Base-by-base conservation (phyloP, 768 basidiomycete genomes). In the Rhodotorula kratochvilovae region DNA sequence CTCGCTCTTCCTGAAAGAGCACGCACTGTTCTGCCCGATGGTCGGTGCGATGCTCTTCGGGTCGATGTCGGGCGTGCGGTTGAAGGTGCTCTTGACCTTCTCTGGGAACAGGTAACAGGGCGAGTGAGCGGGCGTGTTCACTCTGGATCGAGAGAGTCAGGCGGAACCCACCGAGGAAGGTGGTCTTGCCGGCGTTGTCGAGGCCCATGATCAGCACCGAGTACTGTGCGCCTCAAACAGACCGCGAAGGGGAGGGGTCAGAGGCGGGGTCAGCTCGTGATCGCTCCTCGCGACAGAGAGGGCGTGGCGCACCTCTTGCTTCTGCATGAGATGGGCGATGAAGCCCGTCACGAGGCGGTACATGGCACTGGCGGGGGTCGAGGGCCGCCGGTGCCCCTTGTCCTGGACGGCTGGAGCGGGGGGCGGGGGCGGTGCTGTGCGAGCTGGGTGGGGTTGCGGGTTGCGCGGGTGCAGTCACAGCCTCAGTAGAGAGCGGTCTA, bases 41-140 rank as follows among this genome's bases (percentile, higher is more conserved):
- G 96, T 99, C 2, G 96, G 96, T 0, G 86, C 91, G 76, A 99
- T 97, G 82, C 92, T 96, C 76, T 92, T 89, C 0, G 94, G 88
- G 48, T 90, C 83, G n/a, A 96, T 85, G 0, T 91, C 91, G 0
- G 93, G 92, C 0, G 85, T 86, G 50, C 90, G 87, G 79, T 88
- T 95, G 79, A 94, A 97, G 0, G 91, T 81, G 1, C 90, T 92
- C 84, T 97, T 98, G 68, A 97, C 93, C 80, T 88, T 90, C 83
- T 97, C 94, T 54, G 96, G 83, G 56, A n/a, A 90, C 92, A 90
- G 93, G 75, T 5, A 50, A 6, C 36, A 51, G 5, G 16, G 16
- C 23, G 58, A 60, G 50, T 29, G 51, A 21, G 29, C 36, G 13
- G 1, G 0, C 36, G 5, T 33, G 15, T 12, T 27, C 39, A 29